phyloP scores from a whole-genome alignment of 805 yeast genomes.

The Priceomyces carsonii region DNA sequence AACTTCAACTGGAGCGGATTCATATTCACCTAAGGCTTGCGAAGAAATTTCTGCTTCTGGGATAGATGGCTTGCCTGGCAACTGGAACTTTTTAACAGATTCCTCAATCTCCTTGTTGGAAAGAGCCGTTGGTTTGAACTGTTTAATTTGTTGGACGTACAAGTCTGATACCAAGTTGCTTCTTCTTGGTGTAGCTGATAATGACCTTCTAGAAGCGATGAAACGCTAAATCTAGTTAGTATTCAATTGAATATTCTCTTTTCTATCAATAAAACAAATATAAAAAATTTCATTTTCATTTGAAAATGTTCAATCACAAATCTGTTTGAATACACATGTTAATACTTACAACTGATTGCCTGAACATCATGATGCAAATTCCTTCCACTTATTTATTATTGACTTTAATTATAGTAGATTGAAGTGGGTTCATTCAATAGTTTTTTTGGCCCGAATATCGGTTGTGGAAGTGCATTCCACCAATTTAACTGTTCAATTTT shows the following conservation, averaged over 20 bases:
- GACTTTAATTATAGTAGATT: neutral
- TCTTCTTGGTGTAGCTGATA: conserved; percentile 44
- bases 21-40: conserved; percentile 70
- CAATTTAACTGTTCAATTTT: conserved; percentile 6
- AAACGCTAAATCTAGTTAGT: conserved; percentile 33
- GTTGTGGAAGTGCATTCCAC: conserved; percentile 9
- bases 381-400: conserved; percentile 1
- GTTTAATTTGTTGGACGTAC: conserved; percentile 82
- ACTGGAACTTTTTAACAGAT: conserved; percentile 78
- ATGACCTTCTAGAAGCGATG: conserved; percentile 39
- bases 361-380: conserved; percentile 39
- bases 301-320: too few relatives aligned
- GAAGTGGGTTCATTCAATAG: neutral
- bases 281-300: too few relatives aligned
- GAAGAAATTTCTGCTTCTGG: conserved; percentile 74
- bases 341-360: conserved; percentile 44
- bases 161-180: conserved; percentile 75
- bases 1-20: conserved; percentile 73
- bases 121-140: conserved; percentile 81
- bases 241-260: too few relatives aligned
- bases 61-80: conserved; percentile 74
- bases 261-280: too few relatives aligned
- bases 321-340: too few relatives aligned
- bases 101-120: conserved; percentile 74
- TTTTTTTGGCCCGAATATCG: conserved; percentile 10